Conservation (phyloP, 768 basidiomycete species). For the Butyriboletus loyo region DNA sequence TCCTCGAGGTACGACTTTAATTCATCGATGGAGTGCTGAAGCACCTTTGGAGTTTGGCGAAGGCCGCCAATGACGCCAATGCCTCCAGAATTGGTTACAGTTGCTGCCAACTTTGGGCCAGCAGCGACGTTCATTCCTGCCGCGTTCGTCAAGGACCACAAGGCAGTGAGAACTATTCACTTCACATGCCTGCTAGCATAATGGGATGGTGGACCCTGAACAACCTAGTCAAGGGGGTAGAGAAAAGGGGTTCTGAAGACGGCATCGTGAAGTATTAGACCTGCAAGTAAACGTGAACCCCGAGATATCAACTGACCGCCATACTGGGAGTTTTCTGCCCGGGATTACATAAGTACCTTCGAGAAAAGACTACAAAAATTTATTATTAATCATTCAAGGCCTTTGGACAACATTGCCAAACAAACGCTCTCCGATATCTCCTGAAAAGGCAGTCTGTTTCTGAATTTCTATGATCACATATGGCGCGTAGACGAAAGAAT, state of each 20-base stretch:
- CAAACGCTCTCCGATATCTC: constrained; percentile 9
- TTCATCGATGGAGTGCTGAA: constrained; percentile 64
- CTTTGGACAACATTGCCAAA: constrained; percentile 25
- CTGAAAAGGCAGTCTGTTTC: constrained; percentile 20
- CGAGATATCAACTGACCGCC: not conserved
- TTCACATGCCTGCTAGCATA: constrained; percentile 63
- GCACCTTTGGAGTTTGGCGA: constrained; percentile 67
- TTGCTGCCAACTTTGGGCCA: constrained; percentile 79
- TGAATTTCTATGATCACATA: constrained; percentile 9
- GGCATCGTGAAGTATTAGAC: constrained; percentile 46
- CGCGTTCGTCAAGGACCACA: not conserved
- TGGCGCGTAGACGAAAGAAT: constrained; percentile 72
- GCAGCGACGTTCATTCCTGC: constrained; percentile 78
- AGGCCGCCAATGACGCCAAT: constrained; percentile 88
- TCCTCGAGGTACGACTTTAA: constrained; percentile 73
- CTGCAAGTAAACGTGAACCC: not conserved
- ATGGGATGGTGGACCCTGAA: constrained; percentile 82
- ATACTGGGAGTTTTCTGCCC: not conserved
- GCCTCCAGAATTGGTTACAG: constrained; percentile 89
- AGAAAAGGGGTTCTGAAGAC: constrained; percentile 60
- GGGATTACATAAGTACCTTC: no score
- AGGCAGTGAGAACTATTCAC: not conserved
- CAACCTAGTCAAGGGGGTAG: constrained; percentile 69
- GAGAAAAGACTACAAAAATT: no score
- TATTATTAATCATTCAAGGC: no score